Evolutionary conservation across 345 rosid species (phyloP), one percentile per base, ranked within the genome.

Genomic region (Corchorus capsularis): DNA sequence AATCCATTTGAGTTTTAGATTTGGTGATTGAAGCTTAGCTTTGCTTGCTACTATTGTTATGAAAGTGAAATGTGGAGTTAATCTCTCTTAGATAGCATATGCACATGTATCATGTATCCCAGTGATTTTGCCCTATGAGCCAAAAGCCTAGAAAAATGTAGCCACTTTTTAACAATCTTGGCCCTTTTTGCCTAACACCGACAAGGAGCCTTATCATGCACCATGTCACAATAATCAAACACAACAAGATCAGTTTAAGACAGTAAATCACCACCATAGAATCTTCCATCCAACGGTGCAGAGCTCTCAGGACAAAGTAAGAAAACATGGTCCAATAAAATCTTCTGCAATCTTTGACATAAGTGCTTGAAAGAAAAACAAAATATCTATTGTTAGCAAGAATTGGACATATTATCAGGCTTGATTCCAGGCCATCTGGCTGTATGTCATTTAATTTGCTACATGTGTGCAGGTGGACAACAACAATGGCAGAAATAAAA

Each of bases 51-150:
- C 57, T 17, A 56, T 19, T 56, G 32, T 32, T 19, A 56, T 19
- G 61, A 56, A 56, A 56, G 4, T 60, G 41, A 60, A 32, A 60
- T 13, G 46, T 63, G 20, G 46, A 47, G 20, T 39, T 1, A 14
- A 39, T 39, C 5, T 39, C 43, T 39, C 19, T 55, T 14, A 14
- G 67, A 27, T 4, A 65, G 67, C 67, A 63, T 16, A 8, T 27
- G 72, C 57, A 68, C 72, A 69, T 69, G 45, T 11, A 69, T 52
- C 60, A 8, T 69, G 27, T 17, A 52, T 69, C 60, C 73, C 71
- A 67, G 12, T 22, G 56, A 12, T 22, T 22, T n/a, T 1, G 19
- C 56, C 35, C 35, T 20, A 67, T 13, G 32, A 69, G 27, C 60
- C 59, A 43, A 34, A 69, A 13, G 39, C 13, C 37, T 67, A 67